These are phyloP conservation scores for Dothidotthia symphoricarpi DNA, from an alignment of 2,329 filamentous ascomycete genomes.

Conservation along the genomic window DNA sequence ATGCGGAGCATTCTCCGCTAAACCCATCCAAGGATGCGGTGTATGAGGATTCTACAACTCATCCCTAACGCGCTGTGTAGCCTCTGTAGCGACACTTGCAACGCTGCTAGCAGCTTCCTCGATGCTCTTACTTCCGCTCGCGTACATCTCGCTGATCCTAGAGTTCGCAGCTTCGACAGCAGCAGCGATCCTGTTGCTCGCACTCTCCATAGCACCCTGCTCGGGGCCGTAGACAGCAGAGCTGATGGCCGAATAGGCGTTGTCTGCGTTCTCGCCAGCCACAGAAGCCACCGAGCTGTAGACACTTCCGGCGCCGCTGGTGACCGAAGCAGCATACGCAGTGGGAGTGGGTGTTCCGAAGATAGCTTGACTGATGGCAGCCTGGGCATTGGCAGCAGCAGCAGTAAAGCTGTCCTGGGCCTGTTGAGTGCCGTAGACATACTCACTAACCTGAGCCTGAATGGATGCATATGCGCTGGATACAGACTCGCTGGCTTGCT, in stretches of 20 bases:
- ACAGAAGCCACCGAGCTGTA: conserved; percentile 49
- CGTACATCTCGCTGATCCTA: conserved; percentile 43
- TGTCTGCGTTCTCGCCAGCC: conserved; percentile 44
- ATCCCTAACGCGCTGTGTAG: conserved; percentile 51
- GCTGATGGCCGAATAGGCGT: conserved; percentile 41
- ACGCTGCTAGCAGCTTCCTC: conserved; percentile 51
- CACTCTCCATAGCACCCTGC: conserved; percentile 48
- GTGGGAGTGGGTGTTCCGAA: conserved; percentile 56
- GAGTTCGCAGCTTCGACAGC: conserved; percentile 48
- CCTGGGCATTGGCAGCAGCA: conserved; percentile 56
- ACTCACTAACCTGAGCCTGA: conserved; percentile 52
- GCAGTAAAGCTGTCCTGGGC: conserved; percentile 55
- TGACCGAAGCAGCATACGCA: conserved; percentile 39
- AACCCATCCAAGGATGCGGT: too few relatives aligned
- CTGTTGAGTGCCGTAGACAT: conserved; percentile 56
- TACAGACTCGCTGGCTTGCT: conserved; percentile 55
- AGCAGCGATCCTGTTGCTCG: conserved; percentile 42
- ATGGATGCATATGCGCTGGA: conserved; percentile 54
- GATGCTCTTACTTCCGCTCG: conserved; percentile 38
- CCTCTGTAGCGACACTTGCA: conserved; percentile 35
- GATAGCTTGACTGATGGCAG: conserved; percentile 55
- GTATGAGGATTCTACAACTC: conserved; percentile 46
- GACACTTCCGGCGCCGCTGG: conserved; percentile 25
- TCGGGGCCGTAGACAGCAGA: conserved; percentile 50
- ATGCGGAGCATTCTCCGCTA: too few relatives aligned